Evolutionary conservation across 345 rosid genomes (phyloP), one percentile per base, ranked within the genome.

Genomic region (Clarkia xantiana): DNA sequence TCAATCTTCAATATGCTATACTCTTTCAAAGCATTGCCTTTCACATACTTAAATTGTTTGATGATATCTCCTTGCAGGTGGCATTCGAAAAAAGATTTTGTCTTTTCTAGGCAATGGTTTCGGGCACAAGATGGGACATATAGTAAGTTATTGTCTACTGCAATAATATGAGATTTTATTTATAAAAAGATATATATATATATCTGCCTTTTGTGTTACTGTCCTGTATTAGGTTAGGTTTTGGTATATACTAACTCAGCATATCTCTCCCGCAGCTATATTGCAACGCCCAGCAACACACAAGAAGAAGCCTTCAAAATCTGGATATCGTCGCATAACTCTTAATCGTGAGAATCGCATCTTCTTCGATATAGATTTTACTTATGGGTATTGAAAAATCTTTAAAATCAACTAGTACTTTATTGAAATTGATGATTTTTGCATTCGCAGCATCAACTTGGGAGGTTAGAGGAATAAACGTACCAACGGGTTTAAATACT

Each of bases 81-180:
- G 96, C 84, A 79, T 48, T 76, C 93, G 22, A 84, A 72, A 64
- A 84, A 72, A 71, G 98, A 91, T 76, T 91, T 91, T 74, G 68
- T 91, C 58, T 91, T 81, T 78, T 83, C 96, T 49, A 76, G 98
- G 59, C 96, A 91, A 62, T 91, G 98, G 98, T 83, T 91, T 71
- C 78, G 71, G 53, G 86, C 85, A 48, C 97, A 84, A 71, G 98
- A 91, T 72, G 98, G 98, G 54, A 77, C 89, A 67, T 91, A 91
- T 46, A 83, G 98, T 91, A 75, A 81, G 98, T 53, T 34, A 34
- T 51, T 34, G 7, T 9, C 0, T 7, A 23, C 14, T 20, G 10
- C 17, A 22, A 12, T 22, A 11, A 12, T 22, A 20, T 12, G 34
- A 25, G 17, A 17, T 38, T 9, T 3, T n/a, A 10, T n/a, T 14